phyloP scores from a whole-genome alignment of 2,329 filamentous ascomycete genomes.

The Trichoderma polysporum region DNA sequence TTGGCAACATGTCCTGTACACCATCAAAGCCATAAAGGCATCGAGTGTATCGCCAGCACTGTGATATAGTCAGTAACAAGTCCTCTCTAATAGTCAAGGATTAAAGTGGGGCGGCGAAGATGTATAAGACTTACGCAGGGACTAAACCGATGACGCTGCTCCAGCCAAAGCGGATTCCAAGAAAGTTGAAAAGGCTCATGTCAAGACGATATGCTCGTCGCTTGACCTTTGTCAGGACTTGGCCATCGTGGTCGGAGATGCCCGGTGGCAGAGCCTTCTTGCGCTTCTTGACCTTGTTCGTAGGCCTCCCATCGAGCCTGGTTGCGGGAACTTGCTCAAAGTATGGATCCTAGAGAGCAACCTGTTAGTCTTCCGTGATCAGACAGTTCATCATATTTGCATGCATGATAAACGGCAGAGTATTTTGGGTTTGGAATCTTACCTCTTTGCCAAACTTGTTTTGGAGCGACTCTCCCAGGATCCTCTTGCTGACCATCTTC shows the following conservation, averaged over 20 bases:
- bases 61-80: neutral
- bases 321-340: slow-evolving; percentile 80
- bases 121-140: slow-evolving; percentile 63
- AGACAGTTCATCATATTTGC: neutral
- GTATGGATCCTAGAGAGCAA: slow-evolving; percentile 71
- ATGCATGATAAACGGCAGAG: neutral
- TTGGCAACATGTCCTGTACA: slow-evolving; percentile 69
- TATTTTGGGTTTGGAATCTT: slow-evolving; percentile 27
- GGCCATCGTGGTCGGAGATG: slow-evolving; percentile 77
- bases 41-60: slow-evolving; percentile 77
- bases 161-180: slow-evolving; percentile 86
- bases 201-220: slow-evolving; percentile 82
- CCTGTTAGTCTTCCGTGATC: slow-evolving; percentile 28
- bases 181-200: slow-evolving; percentile 76
- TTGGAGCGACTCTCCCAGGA: slow-evolving; percentile 55
- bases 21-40: slow-evolving; percentile 69
- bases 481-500: slow-evolving; percentile 56
- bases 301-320: slow-evolving; percentile 62
- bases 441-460: slow-evolving; percentile 61
- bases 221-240: slow-evolving; percentile 83
- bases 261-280: slow-evolving; percentile 83
- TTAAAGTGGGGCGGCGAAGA: neutral
- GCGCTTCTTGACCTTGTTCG: slow-evolving; percentile 74
- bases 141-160: slow-evolving; percentile 80
- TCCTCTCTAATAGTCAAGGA: neutral